Conservation (phyloP, 2,329 filamentous ascomycete genomes). For the Apiospora marii region DNA sequence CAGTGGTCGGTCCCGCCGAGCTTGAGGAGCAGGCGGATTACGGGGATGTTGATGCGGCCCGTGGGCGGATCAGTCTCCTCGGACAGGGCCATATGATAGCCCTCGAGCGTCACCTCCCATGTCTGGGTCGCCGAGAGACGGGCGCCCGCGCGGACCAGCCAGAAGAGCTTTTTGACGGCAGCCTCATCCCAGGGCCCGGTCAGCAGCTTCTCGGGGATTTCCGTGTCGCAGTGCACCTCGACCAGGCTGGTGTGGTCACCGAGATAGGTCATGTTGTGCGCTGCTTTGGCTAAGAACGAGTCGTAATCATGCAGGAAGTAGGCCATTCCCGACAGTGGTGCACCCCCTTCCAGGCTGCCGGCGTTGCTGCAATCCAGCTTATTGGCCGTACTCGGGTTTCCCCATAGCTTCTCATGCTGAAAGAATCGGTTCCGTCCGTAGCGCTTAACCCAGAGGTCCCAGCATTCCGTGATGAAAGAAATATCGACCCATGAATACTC, state of each 20-base stretch:
- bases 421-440: slow-evolving; percentile 46
- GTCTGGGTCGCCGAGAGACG: slow-evolving; percentile 42
- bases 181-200: slow-evolving; percentile 52
- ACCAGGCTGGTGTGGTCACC: slow-evolving; percentile 32
- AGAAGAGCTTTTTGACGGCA: slow-evolving; percentile 52
- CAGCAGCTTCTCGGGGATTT: slow-evolving; percentile 51
- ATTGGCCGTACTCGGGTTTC: slow-evolving; percentile 31
- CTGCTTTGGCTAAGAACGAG: slow-evolving; percentile 31
- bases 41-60: slow-evolving; percentile 24
- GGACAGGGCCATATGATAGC: slow-evolving; percentile 46
- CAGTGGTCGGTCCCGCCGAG: slow-evolving; percentile 25
- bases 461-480: slow-evolving; percentile 55
- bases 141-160: slow-evolving; percentile 52
- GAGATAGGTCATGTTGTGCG: slow-evolving; percentile 35
- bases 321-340: slow-evolving; percentile 29
- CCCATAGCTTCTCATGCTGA: slow-evolving; percentile 42
- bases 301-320: slow-evolving; percentile 39
- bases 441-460: slow-evolving; percentile 55
- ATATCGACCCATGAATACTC: slow-evolving; percentile 53
- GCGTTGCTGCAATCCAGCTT: slow-evolving; percentile 30
- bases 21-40: slow-evolving; percentile 25
- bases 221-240: slow-evolving; percentile 49
- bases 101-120: slow-evolving; percentile 52
- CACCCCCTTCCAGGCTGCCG: slow-evolving; percentile 35
- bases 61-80: slow-evolving; percentile 10